Evolutionary conservation across 1,284 basidiomycete species (phyloP), one percentile per base, ranked within the genome.

Genomic region (Cutaneotrichosporon cyanovorans): DNA sequence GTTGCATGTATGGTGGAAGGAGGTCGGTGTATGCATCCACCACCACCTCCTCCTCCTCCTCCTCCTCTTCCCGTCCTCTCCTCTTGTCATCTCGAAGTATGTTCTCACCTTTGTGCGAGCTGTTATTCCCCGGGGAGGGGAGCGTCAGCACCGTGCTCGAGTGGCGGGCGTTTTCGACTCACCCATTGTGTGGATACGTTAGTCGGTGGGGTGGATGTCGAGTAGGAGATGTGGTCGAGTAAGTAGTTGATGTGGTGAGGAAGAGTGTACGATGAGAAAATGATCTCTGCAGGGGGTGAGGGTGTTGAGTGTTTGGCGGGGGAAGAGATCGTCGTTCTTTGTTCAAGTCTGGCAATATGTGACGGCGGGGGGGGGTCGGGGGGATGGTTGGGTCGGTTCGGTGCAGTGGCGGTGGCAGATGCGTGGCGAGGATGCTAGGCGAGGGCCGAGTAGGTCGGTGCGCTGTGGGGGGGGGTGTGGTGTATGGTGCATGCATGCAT

Each of bases 71-170:
- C 8, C 22, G 22, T 22, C 18, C 19, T 10, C 21, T 34, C 25
- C 21, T 35, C 20, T 14, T 31, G 25, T 4, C 2, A 10, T 11
- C 19, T 10, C 11, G 40, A n/a, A 12, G 4, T 5, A 31, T 35
- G 28, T 22, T 42, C 50, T 52, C 36, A 55, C 53, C 49, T 55
- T 55, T 42, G 53, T 55, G 31, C 53, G 53, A 38, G 53, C 53
- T 55, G 44, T 45, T 28, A 28, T 28, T 28, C 25, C 25, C 25
- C 25, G 25, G 12, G 25, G 12, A 12, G 42, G 40, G 15, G 34
- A 39, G 18, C 21, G 46, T 51, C 23, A 51, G 50, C 46, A 16
- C 5, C 23, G 19, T 20, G 28, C 28, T 36, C 21, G 40, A 34
- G 40, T 14, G 11, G 30, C 20, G 9, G 25, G 25, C 21, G 32